phyloP scores from a whole-genome alignment of 805 yeast species.

The Dipodascopsis tothii region DNA sequence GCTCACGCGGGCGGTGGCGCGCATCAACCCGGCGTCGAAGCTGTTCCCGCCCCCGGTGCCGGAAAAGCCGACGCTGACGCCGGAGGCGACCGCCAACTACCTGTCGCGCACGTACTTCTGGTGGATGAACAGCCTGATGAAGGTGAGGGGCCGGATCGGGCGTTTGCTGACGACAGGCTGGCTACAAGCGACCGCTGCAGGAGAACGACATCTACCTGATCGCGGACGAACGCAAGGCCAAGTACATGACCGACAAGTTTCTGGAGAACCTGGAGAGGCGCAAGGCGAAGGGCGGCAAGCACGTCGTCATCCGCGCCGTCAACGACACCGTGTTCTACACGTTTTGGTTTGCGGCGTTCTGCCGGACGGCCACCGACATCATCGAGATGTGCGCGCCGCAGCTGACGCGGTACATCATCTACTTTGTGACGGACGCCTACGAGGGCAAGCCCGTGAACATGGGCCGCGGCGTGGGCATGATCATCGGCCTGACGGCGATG shows the following conservation, averaged over 20 bases:
- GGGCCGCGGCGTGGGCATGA: slow-evolving; percentile 66
- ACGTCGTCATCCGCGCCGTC: slow-evolving; percentile 31
- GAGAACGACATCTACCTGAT: slow-evolving; percentile 48
- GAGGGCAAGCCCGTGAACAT: slow-evolving; percentile 36
- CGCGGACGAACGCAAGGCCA: slow-evolving; percentile 34
- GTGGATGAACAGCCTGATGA: slow-evolving; percentile 50
- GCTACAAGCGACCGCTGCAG: slow-evolving; percentile 56
- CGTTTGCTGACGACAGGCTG: slow-evolving; percentile 28
- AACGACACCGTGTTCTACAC: slow-evolving; percentile 32
- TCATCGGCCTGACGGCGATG: slow-evolving; percentile 59
- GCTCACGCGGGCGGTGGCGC: neutral
- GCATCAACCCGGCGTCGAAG: slow-evolving; percentile 5
- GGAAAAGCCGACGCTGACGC: slow-evolving; percentile 12
- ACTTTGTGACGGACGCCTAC: slow-evolving; percentile 47
- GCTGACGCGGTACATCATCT: slow-evolving; percentile 55
- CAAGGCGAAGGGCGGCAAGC: slow-evolving; percentile 24
- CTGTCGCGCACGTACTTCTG: slow-evolving; percentile 41
- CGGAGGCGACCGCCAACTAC: slow-evolving; percentile 30
- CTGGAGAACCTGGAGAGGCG: slow-evolving; percentile 30
- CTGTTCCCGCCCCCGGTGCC: slow-evolving; percentile 25
- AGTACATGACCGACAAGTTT: slow-evolving; percentile 35
- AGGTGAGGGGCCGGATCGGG: slow-evolving; percentile 22
- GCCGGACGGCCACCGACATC: slow-evolving; percentile 31
- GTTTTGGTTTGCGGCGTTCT: slow-evolving; percentile 33
- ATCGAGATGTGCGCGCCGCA: slow-evolving; percentile 54